Evolutionary conservation across 2,329 filamentous ascomycete genomes (phyloP).

Genomic region (Tolypocladium paradoxum): DNA sequence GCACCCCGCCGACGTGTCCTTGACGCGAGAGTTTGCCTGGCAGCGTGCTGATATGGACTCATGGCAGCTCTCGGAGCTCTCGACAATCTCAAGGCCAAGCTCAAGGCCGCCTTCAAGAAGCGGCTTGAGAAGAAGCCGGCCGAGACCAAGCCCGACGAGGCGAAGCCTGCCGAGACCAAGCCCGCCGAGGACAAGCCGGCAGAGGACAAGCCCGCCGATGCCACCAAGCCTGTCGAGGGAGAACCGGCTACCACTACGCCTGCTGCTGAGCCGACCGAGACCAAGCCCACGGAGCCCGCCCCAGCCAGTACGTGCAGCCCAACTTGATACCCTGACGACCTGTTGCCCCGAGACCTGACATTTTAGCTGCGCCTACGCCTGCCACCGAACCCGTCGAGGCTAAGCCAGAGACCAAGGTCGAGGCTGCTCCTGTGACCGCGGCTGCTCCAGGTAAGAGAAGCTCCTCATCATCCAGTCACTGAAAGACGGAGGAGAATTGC

Average conservation of each 20-base stretch:
- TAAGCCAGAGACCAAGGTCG: conserved; percentile 14
- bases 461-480: neutral
- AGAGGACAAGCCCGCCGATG: conserved; percentile 15
- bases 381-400: conserved; percentile 15
- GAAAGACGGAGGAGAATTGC: neutral
- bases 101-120: conserved; percentile 43
- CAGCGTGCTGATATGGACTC: neutral
- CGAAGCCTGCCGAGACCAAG: conserved; percentile 16
- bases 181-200: conserved; percentile 12
- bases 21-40: neutral
- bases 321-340: neutral
- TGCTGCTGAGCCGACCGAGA: conserved; percentile 23
- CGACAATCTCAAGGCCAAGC: conserved; percentile 45
- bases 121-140: conserved; percentile 24
- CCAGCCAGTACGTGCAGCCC: conserved; percentile 16
- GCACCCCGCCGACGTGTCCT: neutral
- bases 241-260: conserved; percentile 14
- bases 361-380: conserved; percentile 13
- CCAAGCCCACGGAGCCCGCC: conserved; percentile 20
- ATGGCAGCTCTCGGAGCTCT: conserved; percentile 36
- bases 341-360: neutral
- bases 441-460: conserved; percentile 11
- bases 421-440: conserved; percentile 14
- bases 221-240: conserved; percentile 12
- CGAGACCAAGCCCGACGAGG: conserved; percentile 11